These are phyloP conservation scores for Glebionis coronaria DNA, from an alignment of 129 eudicot species.

Conservation along the genomic window DNA sequence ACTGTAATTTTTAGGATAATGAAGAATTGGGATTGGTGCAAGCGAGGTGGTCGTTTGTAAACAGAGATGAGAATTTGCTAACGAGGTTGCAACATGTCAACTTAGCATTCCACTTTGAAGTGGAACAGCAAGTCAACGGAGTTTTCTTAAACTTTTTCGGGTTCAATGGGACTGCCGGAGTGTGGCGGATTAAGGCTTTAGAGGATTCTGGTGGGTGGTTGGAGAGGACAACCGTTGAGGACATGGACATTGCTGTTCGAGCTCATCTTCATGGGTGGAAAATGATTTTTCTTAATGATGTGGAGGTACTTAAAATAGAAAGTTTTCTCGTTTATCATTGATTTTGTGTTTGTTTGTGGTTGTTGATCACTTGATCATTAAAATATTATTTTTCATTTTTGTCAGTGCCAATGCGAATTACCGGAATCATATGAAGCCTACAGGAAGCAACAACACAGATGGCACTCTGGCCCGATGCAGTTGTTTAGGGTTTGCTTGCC, in stretches of 20 bases:
- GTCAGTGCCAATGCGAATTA: slow-evolving; percentile 84
- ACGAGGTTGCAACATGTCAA: slow-evolving; percentile 83
- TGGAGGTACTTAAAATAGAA: slow-evolving; percentile 50
- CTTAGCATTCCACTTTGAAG: slow-evolving; percentile 91
- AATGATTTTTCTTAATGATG: slow-evolving; percentile 83
- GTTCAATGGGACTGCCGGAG: slow-evolving; percentile 96
- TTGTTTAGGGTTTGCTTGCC: slow-evolving; percentile 86
- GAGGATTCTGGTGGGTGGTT: slow-evolving; percentile 97
- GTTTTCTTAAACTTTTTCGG: slow-evolving; percentile 79
- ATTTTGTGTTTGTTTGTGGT: not conserved
- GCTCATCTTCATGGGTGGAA: slow-evolving; percentile 99
- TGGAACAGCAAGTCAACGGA: slow-evolving; percentile 96
- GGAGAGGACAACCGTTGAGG: slow-evolving; percentile 96
- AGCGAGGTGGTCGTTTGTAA: slow-evolving; percentile 96
- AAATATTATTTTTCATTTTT: not conserved
- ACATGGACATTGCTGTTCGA: slow-evolving; percentile 95
- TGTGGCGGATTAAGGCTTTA: slow-evolving; percentile 90
- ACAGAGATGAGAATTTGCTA: slow-evolving; percentile 80
- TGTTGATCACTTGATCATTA: not conserved
- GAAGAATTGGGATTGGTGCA: slow-evolving; percentile 87
- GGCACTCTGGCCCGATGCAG: slow-evolving; percentile 99
- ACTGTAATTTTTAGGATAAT: slow-evolving; percentile 52
- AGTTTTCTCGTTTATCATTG: not conserved
- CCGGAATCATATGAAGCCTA: slow-evolving; percentile 98
- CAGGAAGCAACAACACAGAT: slow-evolving; percentile 91